These are phyloP conservation scores for Yarrowia divulgata DNA, from an alignment of 805 yeast species.

Conservation along the genomic window DNA sequence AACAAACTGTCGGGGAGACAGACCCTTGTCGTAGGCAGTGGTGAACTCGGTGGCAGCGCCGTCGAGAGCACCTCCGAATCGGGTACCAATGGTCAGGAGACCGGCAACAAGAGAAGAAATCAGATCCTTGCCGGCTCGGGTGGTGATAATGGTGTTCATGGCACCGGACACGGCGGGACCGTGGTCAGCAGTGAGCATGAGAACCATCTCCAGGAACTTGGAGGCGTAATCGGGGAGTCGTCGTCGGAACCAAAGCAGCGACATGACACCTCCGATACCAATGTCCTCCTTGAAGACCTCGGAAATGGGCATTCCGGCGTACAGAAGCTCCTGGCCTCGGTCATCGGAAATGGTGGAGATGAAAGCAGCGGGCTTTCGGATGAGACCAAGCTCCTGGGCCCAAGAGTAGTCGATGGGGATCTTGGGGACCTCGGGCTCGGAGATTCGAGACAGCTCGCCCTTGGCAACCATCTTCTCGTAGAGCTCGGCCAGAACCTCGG, in stretches of 20 bases:
- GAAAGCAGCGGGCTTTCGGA: conserved; percentile 58
- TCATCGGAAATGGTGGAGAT: conserved; percentile 58
- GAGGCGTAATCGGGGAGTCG: conserved; percentile 55
- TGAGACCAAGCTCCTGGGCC: conserved; percentile 58
- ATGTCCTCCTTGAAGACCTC: conserved; percentile 58
- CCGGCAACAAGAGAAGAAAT: conserved; percentile 57
- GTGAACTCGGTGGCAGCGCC: conserved; percentile 58
- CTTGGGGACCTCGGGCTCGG: conserved; percentile 58
- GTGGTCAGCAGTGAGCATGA: conserved; percentile 59
- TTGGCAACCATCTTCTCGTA: conserved; percentile 71
- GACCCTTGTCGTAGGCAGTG: conserved; percentile 55
- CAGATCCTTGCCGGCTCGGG: conserved; percentile 58
- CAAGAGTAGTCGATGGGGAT: conserved; percentile 58
- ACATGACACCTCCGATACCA: conserved; percentile 59
- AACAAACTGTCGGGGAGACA: conserved; percentile 57
- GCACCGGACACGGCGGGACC: conserved; percentile 60
- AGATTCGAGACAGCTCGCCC: conserved; percentile 52
- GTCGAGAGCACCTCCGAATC: conserved; percentile 58
- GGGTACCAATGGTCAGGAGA: conserved; percentile 55
- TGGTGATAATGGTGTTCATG: conserved; percentile 58
- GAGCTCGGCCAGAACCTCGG: conserved; percentile 58
- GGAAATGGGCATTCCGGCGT: conserved; percentile 58
- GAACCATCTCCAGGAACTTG: conserved; percentile 58
- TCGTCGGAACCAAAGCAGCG: conserved; percentile 57
- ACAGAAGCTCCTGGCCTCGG: conserved; percentile 57